These are phyloP conservation scores for Fusarium proliferatum DNA, from an alignment of 2,329 filamentous ascomycete species.

Conservation along the genomic window DNA sequence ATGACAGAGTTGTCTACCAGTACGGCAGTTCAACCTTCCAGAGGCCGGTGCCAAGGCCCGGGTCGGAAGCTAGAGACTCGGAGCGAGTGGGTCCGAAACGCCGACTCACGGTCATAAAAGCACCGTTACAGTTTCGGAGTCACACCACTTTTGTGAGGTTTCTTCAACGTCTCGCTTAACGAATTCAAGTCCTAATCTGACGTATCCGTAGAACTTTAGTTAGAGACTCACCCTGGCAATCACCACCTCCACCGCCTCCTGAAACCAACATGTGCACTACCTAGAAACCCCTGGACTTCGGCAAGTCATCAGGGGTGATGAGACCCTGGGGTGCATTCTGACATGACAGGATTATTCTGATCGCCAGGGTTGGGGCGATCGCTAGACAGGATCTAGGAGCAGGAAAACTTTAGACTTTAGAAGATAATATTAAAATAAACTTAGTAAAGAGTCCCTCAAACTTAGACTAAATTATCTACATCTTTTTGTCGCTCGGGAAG, in stretches of 20 bases:
- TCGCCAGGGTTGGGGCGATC: background rate
- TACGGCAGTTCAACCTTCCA: background rate
- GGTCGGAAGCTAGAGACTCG: background rate
- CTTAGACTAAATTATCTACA: background rate
- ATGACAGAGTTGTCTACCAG: background rate
- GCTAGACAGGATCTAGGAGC: background rate
- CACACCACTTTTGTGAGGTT: background rate
- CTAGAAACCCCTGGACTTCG: slow-evolving; percentile 11
- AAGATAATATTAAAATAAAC: background rate
- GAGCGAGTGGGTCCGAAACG: background rate
- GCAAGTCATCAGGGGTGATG: slow-evolving; percentile 8
- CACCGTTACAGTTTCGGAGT: background rate
- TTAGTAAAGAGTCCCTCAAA: background rate
- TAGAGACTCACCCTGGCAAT: slow-evolving; percentile 20
- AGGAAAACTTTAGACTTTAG: background rate
- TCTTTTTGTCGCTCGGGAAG: background rate
- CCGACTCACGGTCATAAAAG: background rate
- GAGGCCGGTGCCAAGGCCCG: background rate
- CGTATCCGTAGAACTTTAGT: background rate
- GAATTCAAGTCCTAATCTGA: background rate
- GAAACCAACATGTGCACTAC: slow-evolving; percentile 19
- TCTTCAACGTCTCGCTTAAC: background rate
- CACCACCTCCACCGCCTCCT: slow-evolving; percentile 28
- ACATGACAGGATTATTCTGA: background rate
- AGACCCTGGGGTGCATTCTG: background rate